Percentiles rank a stretch among this genome's conserved stretches.
Evolutionary conservation across 257 asterid genomes (phyloP).

Genomic region (Petrea volubilis): DNA sequence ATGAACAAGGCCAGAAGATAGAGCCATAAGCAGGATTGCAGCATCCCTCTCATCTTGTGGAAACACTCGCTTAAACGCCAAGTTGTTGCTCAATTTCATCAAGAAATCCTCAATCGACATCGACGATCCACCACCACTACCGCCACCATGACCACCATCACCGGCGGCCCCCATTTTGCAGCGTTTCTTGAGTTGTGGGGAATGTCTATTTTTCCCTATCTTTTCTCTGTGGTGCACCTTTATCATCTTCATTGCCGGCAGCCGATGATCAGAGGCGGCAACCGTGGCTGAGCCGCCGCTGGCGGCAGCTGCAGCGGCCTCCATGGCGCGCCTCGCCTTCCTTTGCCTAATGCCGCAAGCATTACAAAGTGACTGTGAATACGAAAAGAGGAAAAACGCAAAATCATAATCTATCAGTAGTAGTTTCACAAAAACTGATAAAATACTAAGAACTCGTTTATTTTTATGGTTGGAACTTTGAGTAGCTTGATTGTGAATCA

Average conservation of each 20-base stretch:
- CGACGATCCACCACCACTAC: constrained; percentile 16
- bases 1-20: constrained; percentile 70
- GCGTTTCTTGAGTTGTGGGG: constrained; percentile 48
- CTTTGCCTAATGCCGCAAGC: constrained; percentile 79
- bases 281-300: constrained; percentile 25
- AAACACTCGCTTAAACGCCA: constrained; percentile 54
- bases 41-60: constrained; percentile 85
- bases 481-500: too few relatives aligned
- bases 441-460: neutral
- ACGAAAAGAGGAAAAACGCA: neutral
- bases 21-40: constrained; percentile 74
- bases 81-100: constrained; percentile 52
- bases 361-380: constrained; percentile 61
- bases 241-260: constrained; percentile 40
- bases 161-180: constrained; percentile 26
- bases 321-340: constrained; percentile 72
- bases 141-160: too few relatives aligned
- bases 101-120: constrained; percentile 57
- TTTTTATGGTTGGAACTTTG: too few relatives aligned
- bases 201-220: constrained; percentile 8
- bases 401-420: neutral
- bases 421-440: neutral
- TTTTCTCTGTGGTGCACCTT: constrained; percentile 47
- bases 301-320: constrained; percentile 55
- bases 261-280: neutral